Evolutionary conservation across 495 filamentous ascomycete genomes (phyloP).

Genomic region (Aspergillus hancockii): DNA sequence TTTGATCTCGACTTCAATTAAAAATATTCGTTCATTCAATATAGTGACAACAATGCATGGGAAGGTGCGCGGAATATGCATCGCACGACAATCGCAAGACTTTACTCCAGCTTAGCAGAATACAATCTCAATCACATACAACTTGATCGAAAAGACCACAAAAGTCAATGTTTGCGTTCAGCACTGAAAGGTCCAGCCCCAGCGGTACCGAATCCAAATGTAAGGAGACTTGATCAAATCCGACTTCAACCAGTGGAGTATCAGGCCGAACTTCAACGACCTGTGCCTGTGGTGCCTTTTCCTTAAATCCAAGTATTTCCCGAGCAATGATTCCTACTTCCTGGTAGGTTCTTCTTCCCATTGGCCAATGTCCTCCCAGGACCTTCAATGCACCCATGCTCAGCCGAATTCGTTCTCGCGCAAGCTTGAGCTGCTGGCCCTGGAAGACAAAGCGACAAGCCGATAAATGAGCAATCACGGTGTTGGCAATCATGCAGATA

Average conservation of each 20-base stretch:
- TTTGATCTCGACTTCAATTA: too few species aligned
- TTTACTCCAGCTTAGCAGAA: too few species aligned
- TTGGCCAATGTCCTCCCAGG: conserved; percentile 20
- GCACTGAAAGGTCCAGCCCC: conserved; percentile 5
- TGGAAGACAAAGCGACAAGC: conserved; percentile 22
- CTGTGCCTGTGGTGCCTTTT: neutral
- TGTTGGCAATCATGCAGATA: conserved; percentile 29
- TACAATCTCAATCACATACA: neutral
- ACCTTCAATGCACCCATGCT: conserved; percentile 25
- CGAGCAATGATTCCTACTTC: conserved; percentile 24
- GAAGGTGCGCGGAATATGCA: too few species aligned
- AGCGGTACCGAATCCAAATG: conserved; percentile 1
- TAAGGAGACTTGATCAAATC: neutral
- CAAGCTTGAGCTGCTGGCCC: conserved; percentile 10
- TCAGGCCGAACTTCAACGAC: neutral
- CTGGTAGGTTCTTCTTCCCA: conserved; percentile 21
- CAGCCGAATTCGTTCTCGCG: conserved; percentile 22
- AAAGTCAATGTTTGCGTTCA: conserved; percentile 17
- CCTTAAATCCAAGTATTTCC: conserved; percentile 20
- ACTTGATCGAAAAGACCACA: conserved; percentile 18
- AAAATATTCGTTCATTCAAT: too few species aligned
- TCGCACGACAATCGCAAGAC: too few species aligned
- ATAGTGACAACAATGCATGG: too few species aligned
- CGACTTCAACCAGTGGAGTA: neutral
- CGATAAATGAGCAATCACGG: conserved; percentile 22